Conservation (phyloP, 768 basidiomycete genomes). For the Flagelloscypha sp. region DNA sequence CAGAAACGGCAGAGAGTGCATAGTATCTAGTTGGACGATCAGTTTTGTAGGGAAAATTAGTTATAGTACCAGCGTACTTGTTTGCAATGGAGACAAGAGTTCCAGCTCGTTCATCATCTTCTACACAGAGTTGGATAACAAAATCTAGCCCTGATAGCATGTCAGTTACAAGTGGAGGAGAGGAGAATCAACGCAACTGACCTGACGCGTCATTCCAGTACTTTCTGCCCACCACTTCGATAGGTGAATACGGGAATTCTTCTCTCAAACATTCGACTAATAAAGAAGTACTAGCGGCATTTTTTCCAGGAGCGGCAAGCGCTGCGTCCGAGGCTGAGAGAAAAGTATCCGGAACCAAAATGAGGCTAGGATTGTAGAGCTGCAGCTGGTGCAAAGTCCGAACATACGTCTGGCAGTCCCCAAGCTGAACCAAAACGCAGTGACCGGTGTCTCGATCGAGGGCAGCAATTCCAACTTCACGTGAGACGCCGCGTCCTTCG, state of each 20-base stretch:
- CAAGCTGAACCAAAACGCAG: conserved; percentile 72
- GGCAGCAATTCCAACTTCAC: conserved; percentile 84
- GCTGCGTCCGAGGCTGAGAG: conserved; percentile 48
- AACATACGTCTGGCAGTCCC: conserved; percentile 83
- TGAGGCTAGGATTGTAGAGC: conserved; percentile 56
- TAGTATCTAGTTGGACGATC: conserved; percentile 56
- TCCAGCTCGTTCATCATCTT: conserved; percentile 76
- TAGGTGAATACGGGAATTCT: conserved; percentile 57
- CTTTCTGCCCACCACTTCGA: conserved; percentile 67
- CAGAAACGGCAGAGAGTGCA: conserved; percentile 76
- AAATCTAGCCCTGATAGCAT: conserved; percentile 60
- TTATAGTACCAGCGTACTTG: conserved; percentile 50
- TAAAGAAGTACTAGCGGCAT: conserved; percentile 41
- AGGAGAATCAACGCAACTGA: conserved; percentile 17
- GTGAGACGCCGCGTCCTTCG: conserved; percentile 69
- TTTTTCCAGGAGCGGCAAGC: conserved; percentile 34
- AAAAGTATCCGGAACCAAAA: conserved; percentile 81
- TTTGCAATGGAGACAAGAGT: conserved; percentile 71
- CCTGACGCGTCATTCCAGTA: conserved; percentile 85
- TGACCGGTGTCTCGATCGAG: conserved; percentile 74
- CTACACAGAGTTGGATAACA: conserved; percentile 65
- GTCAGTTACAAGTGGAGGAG: conserved; percentile 3
- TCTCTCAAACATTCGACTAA: conserved; percentile 67
- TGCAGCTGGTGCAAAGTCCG: conserved; percentile 85
- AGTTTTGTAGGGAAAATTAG: conserved; percentile 3